phyloP scores from a whole-genome alignment of 192 early-diverging fungal genomes.

The Podila epigama region DNA sequence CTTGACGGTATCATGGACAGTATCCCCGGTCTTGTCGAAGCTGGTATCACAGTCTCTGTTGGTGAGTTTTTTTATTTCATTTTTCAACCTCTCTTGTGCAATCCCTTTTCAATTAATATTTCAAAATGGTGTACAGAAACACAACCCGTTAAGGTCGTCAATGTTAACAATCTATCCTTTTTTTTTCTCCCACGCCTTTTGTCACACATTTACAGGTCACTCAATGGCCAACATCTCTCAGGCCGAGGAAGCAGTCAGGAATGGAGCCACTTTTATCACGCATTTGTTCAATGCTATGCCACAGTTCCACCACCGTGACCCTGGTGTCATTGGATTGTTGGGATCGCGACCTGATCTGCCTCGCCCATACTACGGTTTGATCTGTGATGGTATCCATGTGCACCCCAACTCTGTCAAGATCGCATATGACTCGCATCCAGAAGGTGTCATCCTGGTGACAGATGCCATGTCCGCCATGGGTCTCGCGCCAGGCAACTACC shows the following conservation, averaged over 20 bases:
- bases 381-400: conserved; percentile 85
- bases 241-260: conserved; percentile 65
- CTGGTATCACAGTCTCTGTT: conserved; percentile 72
- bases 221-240: conserved; percentile 69
- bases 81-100: background rate
- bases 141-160: background rate
- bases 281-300: conserved; percentile 92
- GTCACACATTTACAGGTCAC: conserved; percentile 54
- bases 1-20: conserved; percentile 72
- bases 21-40: conserved; percentile 69
- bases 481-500: conserved; percentile 73
- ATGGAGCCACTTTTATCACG: conserved; percentile 77
- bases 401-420: conserved; percentile 84
- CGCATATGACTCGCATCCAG: conserved; percentile 82
- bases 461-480: conserved; percentile 84
- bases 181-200: background rate
- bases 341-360: conserved; percentile 59
- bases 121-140: background rate
- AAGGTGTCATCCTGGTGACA: conserved; percentile 80
- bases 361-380: conserved; percentile 84
- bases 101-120: background rate
- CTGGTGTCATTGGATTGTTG: conserved; percentile 81
- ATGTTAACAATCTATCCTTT: background rate
- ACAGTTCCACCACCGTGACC: conserved; percentile 88
- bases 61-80: conserved; percentile 32